A percentile compares a stretch with the other conserved stretches of the same genome.
These are phyloP conservation scores for Harrya chromipes DNA, from an alignment of 768 basidiomycete genomes.

Conservation along the genomic window DNA sequence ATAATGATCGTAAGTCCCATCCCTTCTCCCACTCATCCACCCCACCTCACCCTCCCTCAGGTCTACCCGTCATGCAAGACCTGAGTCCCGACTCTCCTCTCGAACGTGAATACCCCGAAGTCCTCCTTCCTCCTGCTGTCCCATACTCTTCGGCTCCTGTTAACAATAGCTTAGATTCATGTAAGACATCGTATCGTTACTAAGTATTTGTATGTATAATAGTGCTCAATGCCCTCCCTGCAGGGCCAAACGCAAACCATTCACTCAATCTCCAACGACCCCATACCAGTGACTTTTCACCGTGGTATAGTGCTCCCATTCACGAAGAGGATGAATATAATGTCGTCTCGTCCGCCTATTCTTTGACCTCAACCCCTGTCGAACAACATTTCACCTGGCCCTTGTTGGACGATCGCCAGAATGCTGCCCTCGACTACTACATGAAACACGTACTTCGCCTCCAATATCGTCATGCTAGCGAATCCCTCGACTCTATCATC, in stretches of 20 bases:
- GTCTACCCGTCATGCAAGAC: constrained; percentile 30
- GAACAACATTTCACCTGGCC: constrained; percentile 15
- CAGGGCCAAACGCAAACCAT: constrained; percentile 40
- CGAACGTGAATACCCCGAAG: constrained; percentile 28
- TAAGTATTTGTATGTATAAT: constrained; percentile 64
- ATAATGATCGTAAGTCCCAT: constrained; percentile 27
- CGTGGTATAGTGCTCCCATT: constrained; percentile 10
- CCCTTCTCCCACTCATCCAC: not conserved
- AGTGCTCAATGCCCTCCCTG: constrained; percentile 61
- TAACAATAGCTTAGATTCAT: constrained; percentile 60
- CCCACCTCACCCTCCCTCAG: constrained; percentile 11
- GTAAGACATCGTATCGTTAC: constrained; percentile 74
- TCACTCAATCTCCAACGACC: constrained; percentile 26
- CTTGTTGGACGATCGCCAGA: constrained; percentile 16
- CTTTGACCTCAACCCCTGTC: constrained; percentile 5
- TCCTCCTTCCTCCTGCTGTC: constrained; percentile 31
- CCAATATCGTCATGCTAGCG: constrained; percentile 69
- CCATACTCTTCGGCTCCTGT: constrained; percentile 33
- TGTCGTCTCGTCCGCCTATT: constrained; percentile 23
- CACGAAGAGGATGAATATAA: constrained; percentile 14
- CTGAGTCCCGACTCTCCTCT: constrained; percentile 33
- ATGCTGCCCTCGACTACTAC: constrained; percentile 41
- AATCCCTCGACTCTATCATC: constrained; percentile 44
- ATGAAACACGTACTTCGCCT: constrained; percentile 58
- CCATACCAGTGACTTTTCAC: constrained; percentile 29